A percentile compares a stretch with the other conserved stretches of the same genome.
Conservation (phyloP, 768 basidiomycete species). For the Chiua virens region DNA sequence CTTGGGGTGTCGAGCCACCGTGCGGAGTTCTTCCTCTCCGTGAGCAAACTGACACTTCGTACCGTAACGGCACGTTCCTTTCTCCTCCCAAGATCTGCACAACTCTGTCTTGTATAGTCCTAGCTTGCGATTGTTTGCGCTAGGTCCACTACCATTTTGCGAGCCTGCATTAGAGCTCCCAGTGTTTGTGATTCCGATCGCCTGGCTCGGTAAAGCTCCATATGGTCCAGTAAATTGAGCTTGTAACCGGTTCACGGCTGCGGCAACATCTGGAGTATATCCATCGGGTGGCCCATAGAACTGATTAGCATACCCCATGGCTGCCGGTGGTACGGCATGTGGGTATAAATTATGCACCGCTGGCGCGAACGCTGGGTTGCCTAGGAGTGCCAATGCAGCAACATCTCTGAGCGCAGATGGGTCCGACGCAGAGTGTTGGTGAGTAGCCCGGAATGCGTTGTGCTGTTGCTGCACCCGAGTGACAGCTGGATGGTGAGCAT, state of each 20-base stretch:
- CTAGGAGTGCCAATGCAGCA: slow-evolving; percentile 62
- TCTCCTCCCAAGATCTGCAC: slow-evolving; percentile 92
- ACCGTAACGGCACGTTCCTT: slow-evolving; percentile 82
- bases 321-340: slow-evolving; percentile 38
- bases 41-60: slow-evolving; percentile 93
- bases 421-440: slow-evolving; percentile 84
- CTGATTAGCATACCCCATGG: slow-evolving; percentile 68
- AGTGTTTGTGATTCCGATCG: slow-evolving; percentile 43
- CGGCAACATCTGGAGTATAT: slow-evolving; percentile 53
- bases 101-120: slow-evolving; percentile 90
- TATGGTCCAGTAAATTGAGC: slow-evolving; percentile 56
- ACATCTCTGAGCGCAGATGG: slow-evolving; percentile 76
- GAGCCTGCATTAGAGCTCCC: slow-evolving; percentile 28
- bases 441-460: slow-evolving; percentile 67
- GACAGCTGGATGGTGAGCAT: slow-evolving; percentile 63
- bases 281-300: slow-evolving; percentile 65
- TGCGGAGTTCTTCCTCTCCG: slow-evolving; percentile 84
- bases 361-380: slow-evolving; percentile 50
- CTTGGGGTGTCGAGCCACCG: slow-evolving; percentile 87
- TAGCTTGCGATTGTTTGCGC: slow-evolving; percentile 88
- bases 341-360: slow-evolving; percentile 57
- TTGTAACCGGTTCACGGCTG: slow-evolving; percentile 64
- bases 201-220: slow-evolving; percentile 46
- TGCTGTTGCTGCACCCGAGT: slow-evolving; percentile 80
- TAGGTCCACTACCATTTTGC: slow-evolving; percentile 60